Evolutionary conservation across 345 rosid genomes (phyloP), one percentile per base, ranked within the genome.

Genomic region (Pistacia atlantica): DNA sequence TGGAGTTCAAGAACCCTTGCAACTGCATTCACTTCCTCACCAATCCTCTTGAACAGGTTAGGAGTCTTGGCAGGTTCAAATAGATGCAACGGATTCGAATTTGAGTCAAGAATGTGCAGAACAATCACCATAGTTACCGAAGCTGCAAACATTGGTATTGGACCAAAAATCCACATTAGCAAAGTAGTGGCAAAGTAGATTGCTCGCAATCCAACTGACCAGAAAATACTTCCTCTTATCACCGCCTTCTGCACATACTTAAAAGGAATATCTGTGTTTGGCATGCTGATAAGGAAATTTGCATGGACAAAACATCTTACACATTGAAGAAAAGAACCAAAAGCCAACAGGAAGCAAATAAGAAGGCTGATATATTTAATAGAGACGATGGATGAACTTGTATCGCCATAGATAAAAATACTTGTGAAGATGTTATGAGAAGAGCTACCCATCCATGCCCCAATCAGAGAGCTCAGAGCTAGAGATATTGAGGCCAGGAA

Each of bases 151-250:
- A 83, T 77, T 5, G 76, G 83, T 37, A 78, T 77, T 1, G 86
- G 84, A 65, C 86, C 86, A 18, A 85, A 83, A 42, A 83, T 49
- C 83, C 82, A 81, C 10, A 86, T 55, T 33, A 86, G 69, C 79
- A 80, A 68, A 61, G 55, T 73, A 13, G 78, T 79, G 33, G 84
- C 72, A 65, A 71, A 71, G 80, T 83, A 77, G 77, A 86, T 68
- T 56, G 86, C 79, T 13, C 75, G 71, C 5, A 81, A 35, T 8
- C 84, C 80, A 10, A 77, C 48, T 4, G 69, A 74, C 86, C 81
- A 83, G 33, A 73, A 83, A 54, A 37, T 38, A 58, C 76, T 69
- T 51, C 81, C 84, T 61, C 79, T 37, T 59, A 68, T 65, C 17
- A 80, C 76, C 4, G 73, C 83, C 69, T 65, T 76, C 79, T 74